A percentile compares a stretch with the other conserved stretches of the same genome.
phyloP scores from a whole-genome alignment of 805 yeast genomes.

The Starmerella floris region DNA sequence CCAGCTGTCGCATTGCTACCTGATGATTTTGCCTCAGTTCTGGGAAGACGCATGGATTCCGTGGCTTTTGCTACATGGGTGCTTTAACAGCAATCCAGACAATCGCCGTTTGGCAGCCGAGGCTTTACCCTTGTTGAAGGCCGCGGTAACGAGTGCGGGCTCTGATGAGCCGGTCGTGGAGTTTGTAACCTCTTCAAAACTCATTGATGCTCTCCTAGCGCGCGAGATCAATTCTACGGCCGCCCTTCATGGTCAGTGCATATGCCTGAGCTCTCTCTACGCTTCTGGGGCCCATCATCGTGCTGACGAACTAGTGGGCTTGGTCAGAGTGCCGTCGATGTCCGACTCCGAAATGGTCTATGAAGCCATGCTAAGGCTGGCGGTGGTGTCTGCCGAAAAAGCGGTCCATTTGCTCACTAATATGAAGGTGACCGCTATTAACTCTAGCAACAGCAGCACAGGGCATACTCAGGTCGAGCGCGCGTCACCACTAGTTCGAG shows the following conservation, averaged over 20 bases:
- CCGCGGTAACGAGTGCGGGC: background rate
- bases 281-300: background rate
- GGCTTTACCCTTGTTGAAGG: conserved; percentile 24
- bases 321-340: background rate
- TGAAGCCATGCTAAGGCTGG: conserved; percentile 3
- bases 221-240: background rate
- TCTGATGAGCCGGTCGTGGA: no score
- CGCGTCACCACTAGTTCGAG: background rate
- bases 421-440: background rate
- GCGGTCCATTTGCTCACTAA: background rate
- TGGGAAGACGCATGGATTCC: background rate
- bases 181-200: background rate
- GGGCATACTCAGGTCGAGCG: background rate
- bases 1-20: conserved; percentile 32
- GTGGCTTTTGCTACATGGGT: conserved; percentile 19
- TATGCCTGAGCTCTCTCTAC: conserved; percentile 9
- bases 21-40: conserved; percentile 27
- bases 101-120: conserved; percentile 33
- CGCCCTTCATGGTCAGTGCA: conserved; percentile 9
- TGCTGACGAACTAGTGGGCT: background rate
- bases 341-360: conserved; percentile 8
- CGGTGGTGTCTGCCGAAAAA: background rate
- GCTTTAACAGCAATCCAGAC: conserved; percentile 31
- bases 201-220: background rate
- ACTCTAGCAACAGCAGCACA: background rate